Evolutionary conservation across 2,329 filamentous ascomycete species (phyloP).

Genomic region (Diaporthe destruens): DNA sequence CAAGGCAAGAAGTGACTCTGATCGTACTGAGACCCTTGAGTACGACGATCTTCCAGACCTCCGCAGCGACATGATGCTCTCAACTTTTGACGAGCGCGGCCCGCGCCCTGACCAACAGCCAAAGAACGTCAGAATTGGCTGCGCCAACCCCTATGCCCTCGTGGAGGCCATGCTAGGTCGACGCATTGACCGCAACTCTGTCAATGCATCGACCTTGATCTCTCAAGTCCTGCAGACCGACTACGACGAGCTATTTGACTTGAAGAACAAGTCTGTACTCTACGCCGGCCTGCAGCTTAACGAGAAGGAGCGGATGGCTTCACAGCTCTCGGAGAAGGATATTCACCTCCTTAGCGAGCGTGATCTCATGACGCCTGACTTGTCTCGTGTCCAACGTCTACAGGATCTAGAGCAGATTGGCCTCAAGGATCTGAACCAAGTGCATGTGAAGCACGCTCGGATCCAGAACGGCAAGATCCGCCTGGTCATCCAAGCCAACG

Average conservation of each 20-base stretch:
- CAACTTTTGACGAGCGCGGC: constrained; percentile 47
- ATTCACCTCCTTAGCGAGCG: constrained; percentile 57
- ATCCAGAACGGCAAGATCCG: constrained; percentile 61
- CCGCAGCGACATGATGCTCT: constrained; percentile 45
- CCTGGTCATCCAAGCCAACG: constrained; percentile 53
- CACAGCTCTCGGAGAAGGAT: constrained; percentile 54
- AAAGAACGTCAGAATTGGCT: constrained; percentile 55
- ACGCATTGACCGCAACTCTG: constrained; percentile 52
- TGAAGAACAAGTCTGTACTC: constrained; percentile 58
- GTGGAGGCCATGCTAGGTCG: constrained; percentile 58
- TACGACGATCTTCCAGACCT: constrained; percentile 51
- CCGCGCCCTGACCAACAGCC: constrained; percentile 50
- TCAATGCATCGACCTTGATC: constrained; percentile 51
- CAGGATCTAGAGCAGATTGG: constrained; percentile 57
- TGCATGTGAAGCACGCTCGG: constrained; percentile 54
- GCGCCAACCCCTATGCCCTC: constrained; percentile 59
- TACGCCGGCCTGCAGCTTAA: constrained; percentile 58
- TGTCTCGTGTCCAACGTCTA: constrained; percentile 54
- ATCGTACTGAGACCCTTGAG: constrained; percentile 47
- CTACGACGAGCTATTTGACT: constrained; percentile 62
- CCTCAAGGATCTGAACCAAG: constrained; percentile 53
- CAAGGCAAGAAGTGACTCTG: constrained; percentile 44
- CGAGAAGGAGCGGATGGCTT: constrained; percentile 53
- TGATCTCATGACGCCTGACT: constrained; percentile 58
- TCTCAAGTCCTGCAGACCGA: constrained; percentile 59